Base-by-base conservation (phyloP, 768 basidiomycete species). In the Butyriboletus loyo region DNA sequence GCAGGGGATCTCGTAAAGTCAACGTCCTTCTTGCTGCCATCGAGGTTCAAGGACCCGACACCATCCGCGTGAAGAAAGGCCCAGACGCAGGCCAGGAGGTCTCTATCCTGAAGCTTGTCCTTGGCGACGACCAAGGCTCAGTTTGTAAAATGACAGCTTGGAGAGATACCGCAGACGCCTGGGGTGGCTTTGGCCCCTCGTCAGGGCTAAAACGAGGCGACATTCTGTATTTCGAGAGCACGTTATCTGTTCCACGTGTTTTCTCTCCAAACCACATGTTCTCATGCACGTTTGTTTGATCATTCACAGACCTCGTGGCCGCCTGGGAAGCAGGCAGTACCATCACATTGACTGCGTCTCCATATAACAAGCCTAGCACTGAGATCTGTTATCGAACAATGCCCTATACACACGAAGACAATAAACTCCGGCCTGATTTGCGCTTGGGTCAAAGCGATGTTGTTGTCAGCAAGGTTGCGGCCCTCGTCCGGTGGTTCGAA, bases 361-460 rank as follows among this genome's bases (percentile, higher is more conserved):
- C 85, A 13, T 78, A 82, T 58, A 76, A 84, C 24, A 81, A 78
- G 42, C 85, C 88, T 1, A 71, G 66, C 46, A 64, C 83, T 42
- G 76, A 84, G 56, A 84, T 92, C 15, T 92, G 90, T 64, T 92
- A 86, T 69, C 82, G 90, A 19, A 85, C 87, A 7, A 80, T 92
- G 80, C 86, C 88, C 2, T 77, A 79, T 56, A 73, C 76, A 1
- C 75, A 74, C 27, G 77, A 80, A 54, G 88, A 92, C 64, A 71
- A 72, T 17, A 74, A 73, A 6, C 69, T 87, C 6, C 78, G 87
- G 7, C 89, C 90, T 17, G 90, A 92, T 66, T 66, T 91, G 37
- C 76, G 88, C 31, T 73, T 92, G 4, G 87, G 83, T 1, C 72
- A 74, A 53, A 88, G 83, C 52, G 89, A 92, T 50, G 80, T 82